Percentiles rank a stretch among this genome's conserved stretches.
Evolutionary conservation across 768 basidiomycete genomes (phyloP).

Genomic region (Mycena filopes): DNA sequence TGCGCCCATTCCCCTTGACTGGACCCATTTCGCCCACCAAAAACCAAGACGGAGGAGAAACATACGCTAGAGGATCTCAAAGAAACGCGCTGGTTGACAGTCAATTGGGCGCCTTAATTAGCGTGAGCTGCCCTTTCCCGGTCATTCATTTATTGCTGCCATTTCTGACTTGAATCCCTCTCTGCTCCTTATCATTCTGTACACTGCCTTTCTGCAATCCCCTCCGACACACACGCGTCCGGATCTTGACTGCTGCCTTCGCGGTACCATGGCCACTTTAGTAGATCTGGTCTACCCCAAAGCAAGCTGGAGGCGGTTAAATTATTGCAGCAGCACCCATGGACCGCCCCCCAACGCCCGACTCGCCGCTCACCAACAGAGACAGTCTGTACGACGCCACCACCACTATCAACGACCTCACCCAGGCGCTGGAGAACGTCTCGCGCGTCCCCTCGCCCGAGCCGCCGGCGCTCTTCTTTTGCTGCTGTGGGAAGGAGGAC

Average conservation of each 20-base stretch:
- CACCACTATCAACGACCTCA: conserved; percentile 83
- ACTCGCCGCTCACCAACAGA: conserved; percentile 56
- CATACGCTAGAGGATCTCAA: too few species aligned
- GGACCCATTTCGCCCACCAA: too few species aligned
- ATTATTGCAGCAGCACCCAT: conserved; percentile 13
- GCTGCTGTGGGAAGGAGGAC: conserved; percentile 74
- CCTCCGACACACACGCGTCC: background rate
- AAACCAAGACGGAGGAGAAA: too few species aligned
- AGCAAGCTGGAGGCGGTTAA: conserved; percentile 6
- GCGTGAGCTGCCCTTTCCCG: too few species aligned
- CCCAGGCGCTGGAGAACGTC: conserved; percentile 75
- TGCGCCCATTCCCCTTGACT: too few species aligned
- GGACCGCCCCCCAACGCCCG: conserved; percentile 56
- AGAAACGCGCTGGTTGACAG: too few species aligned
- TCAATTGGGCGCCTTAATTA: background rate
- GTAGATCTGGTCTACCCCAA: too few species aligned
- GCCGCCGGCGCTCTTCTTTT: conserved; percentile 58
- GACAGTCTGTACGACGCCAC: conserved; percentile 62
- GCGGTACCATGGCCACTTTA: background rate
- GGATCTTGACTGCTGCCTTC: background rate
- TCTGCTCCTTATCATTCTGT: background rate
- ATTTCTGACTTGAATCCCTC: too few species aligned
- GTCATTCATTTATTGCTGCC: too few species aligned
- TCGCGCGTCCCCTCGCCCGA: conserved; percentile 83
- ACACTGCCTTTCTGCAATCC: background rate